Evolutionary conservation across 768 basidiomycete species (phyloP), one percentile per base, ranked within the genome.

Genomic region (Pulveroboletus sp.): DNA sequence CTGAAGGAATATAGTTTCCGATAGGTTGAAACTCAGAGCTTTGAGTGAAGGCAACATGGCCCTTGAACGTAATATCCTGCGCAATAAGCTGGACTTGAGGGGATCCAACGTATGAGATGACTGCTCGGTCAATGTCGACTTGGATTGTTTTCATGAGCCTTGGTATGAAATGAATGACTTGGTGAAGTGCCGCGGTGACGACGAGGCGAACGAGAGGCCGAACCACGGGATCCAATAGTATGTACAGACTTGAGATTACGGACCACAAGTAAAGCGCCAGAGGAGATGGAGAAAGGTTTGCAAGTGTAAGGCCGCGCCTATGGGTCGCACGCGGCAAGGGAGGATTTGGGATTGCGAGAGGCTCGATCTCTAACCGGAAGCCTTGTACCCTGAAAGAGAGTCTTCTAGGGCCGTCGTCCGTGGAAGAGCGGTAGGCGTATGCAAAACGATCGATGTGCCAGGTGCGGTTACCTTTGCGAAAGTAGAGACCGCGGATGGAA

Each of bases 401-500:
- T 32, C 82, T 79, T 50, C 76, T 78, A 1, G 76, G 74, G 6
- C 60, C 64, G 11, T 72, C 74, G 21, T 77, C 70, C 23, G 74
- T 66, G 11, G 72, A 74, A 11, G 78, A 71, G 47, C 76, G 74
- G 65, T 82, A 87, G 43, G 82, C 68, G 37, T 75, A 68, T 17
- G 73, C 78, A 39, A 91, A 78, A 45, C 88, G 82, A 49, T 90
- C 86, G n/a, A 85, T 73, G 25, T 74, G 76, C 69, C 79, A 79
- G 23, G 75, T 78, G 45, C 74, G 69, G 41, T 63, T 67, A 24
- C 82, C 82, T 25, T 71, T 72, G 39, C 79, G 76, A 51, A 87
- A 76, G 65, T 84, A 88, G 19, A 90, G 70, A 29, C 88, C 88
- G 45, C 87, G 83, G 50, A 91, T 80, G 17, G 88, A 91, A 45